phyloP scores from a whole-genome alignment of 2,329 filamentous ascomycete species.

The Sporothrix brunneoviolacea region DNA sequence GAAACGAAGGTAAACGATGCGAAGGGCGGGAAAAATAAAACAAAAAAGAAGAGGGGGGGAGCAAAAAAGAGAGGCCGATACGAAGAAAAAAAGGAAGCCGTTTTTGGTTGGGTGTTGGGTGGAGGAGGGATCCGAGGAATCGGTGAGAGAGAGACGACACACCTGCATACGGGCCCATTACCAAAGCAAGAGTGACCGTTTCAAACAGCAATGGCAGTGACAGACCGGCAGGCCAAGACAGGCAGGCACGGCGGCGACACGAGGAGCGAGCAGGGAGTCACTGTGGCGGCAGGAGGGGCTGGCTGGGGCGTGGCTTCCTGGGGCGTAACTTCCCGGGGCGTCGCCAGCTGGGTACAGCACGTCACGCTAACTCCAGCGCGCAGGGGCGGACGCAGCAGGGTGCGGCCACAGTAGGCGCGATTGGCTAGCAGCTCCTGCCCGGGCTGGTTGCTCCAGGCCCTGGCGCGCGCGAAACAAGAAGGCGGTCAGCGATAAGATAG shows the following conservation, averaged over 20 bases:
- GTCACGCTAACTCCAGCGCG: background rate
- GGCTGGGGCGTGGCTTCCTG: background rate
- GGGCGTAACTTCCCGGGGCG: too few relatives aligned
- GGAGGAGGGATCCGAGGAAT: background rate
- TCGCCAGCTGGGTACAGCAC: too few relatives aligned
- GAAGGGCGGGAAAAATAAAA: background rate
- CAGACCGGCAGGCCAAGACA: slow-evolving; percentile 1
- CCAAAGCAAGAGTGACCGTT: slow-evolving; percentile 2
- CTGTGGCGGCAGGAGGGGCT: too few relatives aligned
- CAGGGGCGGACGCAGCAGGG: background rate
- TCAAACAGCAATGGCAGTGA: background rate
- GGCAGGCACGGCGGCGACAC: background rate
- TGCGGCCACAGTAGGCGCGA: slow-evolving; percentile 4
- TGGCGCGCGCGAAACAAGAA: background rate
- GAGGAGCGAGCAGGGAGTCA: too few relatives aligned
- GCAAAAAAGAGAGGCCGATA: background rate
- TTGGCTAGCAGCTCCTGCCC: slow-evolving; percentile 3
- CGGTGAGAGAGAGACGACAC: slow-evolving; percentile 8
- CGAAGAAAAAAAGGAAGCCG: background rate
- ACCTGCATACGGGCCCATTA: slow-evolving; percentile 6
- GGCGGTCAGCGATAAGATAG: too few relatives aligned
- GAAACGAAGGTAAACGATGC: background rate
- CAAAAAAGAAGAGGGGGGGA: background rate
- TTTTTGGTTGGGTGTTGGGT: slow-evolving; percentile 1
- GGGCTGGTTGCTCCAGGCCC: background rate